These are phyloP conservation scores for Nakazawaea populi DNA, from an alignment of 805 yeast genomes.

Conservation along the genomic window DNA sequence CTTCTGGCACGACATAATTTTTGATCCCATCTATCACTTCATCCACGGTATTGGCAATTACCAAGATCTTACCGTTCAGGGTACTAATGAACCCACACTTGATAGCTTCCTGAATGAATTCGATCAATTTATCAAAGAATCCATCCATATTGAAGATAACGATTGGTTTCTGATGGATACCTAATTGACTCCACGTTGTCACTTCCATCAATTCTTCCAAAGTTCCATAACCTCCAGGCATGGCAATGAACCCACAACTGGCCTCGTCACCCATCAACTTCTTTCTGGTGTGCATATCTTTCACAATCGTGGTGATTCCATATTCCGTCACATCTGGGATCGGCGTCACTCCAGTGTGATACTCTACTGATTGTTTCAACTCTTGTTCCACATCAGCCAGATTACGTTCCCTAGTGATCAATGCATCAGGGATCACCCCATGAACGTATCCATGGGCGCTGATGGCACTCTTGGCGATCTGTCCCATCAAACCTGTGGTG, in stretches of 20 bases:
- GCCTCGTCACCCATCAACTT: conserved; percentile 81
- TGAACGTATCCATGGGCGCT: conserved; percentile 62
- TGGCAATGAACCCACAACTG: conserved; percentile 71
- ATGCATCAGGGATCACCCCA: conserved; percentile 83
- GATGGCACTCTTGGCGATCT: conserved; percentile 60
- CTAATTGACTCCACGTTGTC: conserved; percentile 86
- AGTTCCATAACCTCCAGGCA: conserved; percentile 93
- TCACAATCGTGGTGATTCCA: conserved; percentile 76
- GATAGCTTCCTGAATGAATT: conserved; percentile 56
- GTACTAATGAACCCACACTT: conserved; percentile 61
- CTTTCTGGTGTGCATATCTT: conserved; percentile 88
- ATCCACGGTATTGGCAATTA: conserved; percentile 60
- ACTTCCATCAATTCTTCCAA: conserved; percentile 87
- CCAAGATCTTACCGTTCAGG: conserved; percentile 61
- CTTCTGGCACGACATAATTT: conserved; percentile 60
- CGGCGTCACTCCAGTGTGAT: conserved; percentile 63
- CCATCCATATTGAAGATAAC: conserved; percentile 75
- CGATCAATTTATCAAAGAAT: conserved; percentile 65
- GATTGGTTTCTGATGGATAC: conserved; percentile 79
- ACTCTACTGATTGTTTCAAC: conserved; percentile 46
- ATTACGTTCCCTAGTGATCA: conserved; percentile 67
- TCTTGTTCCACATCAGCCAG: conserved; percentile 29
- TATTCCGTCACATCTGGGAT: conserved; percentile 53
- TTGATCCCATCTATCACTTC: conserved; percentile 62
- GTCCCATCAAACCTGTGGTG: conserved; percentile 79